These are phyloP conservation scores for Penstemon eatonii DNA, from an alignment of 257 asterid species.

Conservation along the genomic window DNA sequence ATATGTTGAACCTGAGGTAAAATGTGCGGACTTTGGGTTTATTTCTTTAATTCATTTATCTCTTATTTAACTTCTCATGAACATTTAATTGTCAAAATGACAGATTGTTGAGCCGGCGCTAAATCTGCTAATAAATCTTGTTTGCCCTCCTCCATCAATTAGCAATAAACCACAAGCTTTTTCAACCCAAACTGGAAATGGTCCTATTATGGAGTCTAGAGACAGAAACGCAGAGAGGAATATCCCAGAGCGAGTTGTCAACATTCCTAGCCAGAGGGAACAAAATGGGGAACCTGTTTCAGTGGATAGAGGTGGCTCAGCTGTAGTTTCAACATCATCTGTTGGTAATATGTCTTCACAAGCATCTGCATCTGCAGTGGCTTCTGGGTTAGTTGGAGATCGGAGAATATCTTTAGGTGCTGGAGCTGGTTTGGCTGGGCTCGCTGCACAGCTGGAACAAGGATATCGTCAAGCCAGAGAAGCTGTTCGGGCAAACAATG, in stretches of 20 bases:
- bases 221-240: constrained; percentile 60
- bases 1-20: constrained; percentile 95
- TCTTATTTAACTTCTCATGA: constrained; percentile 7
- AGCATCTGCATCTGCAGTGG: constrained; percentile 52
- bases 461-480: constrained; percentile 94
- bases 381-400: constrained; percentile 96
- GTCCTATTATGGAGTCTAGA: constrained; percentile 56
- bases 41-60: constrained; percentile 7
- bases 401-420: constrained; percentile 88
- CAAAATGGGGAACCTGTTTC: constrained; percentile 66
- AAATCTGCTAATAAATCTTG: constrained; percentile 83
- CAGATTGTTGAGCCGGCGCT: constrained; percentile 96
- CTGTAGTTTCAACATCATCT: constrained; percentile 40
- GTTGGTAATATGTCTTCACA: constrained; percentile 48
- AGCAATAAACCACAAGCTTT: constrained; percentile 83
- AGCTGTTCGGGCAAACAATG: constrained; percentile 96
- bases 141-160: constrained; percentile 98
- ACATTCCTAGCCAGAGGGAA: constrained; percentile 50
- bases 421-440: constrained; percentile 97
- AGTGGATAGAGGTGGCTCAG: constrained; percentile 59
- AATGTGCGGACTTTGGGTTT: constrained; percentile 1
- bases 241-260: constrained; percentile 48
- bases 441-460: constrained; percentile 98
- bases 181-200: constrained; percentile 54
- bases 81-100: constrained; percentile 23